Evolutionary conservation across 1,284 basidiomycete species (phyloP).

Genomic region (Rhodotorula glutinis): DNA sequence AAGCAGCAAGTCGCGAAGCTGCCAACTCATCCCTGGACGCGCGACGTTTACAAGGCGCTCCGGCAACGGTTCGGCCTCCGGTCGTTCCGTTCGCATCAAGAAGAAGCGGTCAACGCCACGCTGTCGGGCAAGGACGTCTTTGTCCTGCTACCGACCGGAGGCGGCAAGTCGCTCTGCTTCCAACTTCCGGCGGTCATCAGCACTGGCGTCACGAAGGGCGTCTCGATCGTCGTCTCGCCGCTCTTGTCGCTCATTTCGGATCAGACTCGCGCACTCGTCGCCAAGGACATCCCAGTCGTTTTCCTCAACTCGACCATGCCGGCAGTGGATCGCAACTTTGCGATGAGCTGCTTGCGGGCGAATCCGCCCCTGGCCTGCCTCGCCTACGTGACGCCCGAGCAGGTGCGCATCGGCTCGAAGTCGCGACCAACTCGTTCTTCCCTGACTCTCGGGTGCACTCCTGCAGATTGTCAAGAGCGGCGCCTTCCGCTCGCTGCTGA

Average conservation of each 20-base stretch:
- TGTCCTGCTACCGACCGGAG: slow-evolving; percentile 95
- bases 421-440: no score
- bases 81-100: slow-evolving; percentile 76
- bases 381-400: slow-evolving; percentile 93
- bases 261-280: slow-evolving; percentile 71
- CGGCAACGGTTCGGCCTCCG: slow-evolving; percentile 65
- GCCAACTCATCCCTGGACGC: slow-evolving; percentile 51
- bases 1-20: not conserved
- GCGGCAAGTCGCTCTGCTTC: slow-evolving; percentile 85
- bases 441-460: not conserved
- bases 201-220: slow-evolving; percentile 67
- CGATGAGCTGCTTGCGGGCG: slow-evolving; percentile 52
- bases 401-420: no score
- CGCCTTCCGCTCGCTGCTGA: slow-evolving; percentile 59
- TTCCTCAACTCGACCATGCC: slow-evolving; percentile 65
- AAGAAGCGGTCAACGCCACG: slow-evolving; percentile 78
- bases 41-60: slow-evolving; percentile 64
- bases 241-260: slow-evolving; percentile 87
- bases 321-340: slow-evolving; percentile 49
- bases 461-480: slow-evolving; percentile 56
- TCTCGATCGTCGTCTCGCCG: slow-evolving; percentile 88
- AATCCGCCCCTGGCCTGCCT: slow-evolving; percentile 55
- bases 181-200: slow-evolving; percentile 81
- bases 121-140: slow-evolving; percentile 82
- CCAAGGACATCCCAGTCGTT: slow-evolving; percentile 64